phyloP scores from a whole-genome alignment of 495 filamentous ascomycete species.

The Trichoderma orchidacearum region DNA sequence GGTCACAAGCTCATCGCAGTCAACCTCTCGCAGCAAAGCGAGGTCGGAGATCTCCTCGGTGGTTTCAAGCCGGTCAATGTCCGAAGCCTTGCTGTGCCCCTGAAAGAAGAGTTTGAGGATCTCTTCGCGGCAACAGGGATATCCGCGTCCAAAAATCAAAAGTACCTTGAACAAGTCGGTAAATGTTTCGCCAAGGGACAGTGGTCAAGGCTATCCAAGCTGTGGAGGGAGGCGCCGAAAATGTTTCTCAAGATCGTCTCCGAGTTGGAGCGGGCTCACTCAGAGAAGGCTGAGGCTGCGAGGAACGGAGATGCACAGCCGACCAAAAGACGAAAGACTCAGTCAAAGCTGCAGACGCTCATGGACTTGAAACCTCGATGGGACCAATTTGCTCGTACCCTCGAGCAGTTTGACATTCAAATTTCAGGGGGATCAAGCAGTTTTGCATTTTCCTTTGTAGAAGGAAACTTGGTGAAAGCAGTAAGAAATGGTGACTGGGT shows the following conservation, averaged over 20 bases:
- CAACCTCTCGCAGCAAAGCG: slow-evolving; percentile 95
- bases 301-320: slow-evolving; percentile 44
- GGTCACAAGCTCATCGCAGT: slow-evolving; percentile 76
- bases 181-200: slow-evolving; percentile 70
- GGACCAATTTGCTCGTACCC: slow-evolving; percentile 60
- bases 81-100: slow-evolving; percentile 71
- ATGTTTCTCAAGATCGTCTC: slow-evolving; percentile 65
- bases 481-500: slow-evolving; percentile 94
- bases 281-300: slow-evolving; percentile 12
- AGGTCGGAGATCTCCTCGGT: slow-evolving; percentile 82
- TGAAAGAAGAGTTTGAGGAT: slow-evolving; percentile 88
- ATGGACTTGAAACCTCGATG: slow-evolving; percentile 55
- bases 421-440: slow-evolving; percentile 62
- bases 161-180: slow-evolving; percentile 63
- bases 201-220: slow-evolving; percentile 67
- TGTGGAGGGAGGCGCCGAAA: slow-evolving; percentile 81
- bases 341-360: slow-evolving; percentile 47
- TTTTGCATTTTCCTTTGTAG: slow-evolving; percentile 90
- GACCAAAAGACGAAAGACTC: slow-evolving; percentile 70
- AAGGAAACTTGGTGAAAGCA: slow-evolving; percentile 88
- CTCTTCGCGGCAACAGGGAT: slow-evolving; percentile 73
- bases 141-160: slow-evolving; percentile 70
- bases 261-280: slow-evolving; percentile 20
- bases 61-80: slow-evolving; percentile 93
- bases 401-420: slow-evolving; percentile 73